phyloP scores from a whole-genome alignment of 2,329 filamentous ascomycete species.

The Colletotrichum karsti region DNA sequence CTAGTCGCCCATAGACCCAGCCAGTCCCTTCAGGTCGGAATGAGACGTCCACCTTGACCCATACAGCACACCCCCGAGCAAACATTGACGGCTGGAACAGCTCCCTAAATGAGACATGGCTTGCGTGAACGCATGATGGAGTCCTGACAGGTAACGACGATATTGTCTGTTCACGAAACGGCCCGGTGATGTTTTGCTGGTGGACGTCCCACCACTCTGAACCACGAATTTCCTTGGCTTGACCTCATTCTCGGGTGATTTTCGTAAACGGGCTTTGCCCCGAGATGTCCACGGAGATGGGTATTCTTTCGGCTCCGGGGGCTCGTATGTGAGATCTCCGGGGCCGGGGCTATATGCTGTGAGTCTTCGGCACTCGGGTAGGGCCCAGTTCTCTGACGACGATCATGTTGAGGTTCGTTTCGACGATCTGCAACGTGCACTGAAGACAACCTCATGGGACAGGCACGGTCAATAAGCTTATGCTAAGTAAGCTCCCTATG shows the following conservation, averaged over 20 bases:
- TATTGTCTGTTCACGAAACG: background rate
- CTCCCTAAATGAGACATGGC: background rate
- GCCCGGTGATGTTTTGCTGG: background rate
- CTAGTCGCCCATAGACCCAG: background rate
- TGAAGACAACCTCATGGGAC: background rate
- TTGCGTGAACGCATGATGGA: background rate
- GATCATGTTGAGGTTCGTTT: constrained; percentile 4
- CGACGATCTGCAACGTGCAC: background rate
- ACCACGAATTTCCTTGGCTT: background rate
- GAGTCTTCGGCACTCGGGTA: background rate
- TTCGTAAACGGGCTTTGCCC: background rate
- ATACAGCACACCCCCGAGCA: background rate
- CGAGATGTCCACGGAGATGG: background rate
- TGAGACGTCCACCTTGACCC: background rate
- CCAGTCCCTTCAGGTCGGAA: background rate
- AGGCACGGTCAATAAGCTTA: background rate
- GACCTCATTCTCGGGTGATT: background rate
- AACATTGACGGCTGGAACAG: background rate
- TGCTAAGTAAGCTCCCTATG: background rate
- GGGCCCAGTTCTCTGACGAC: background rate
- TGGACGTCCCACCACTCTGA: too few relatives aligned
- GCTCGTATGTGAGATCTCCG: too few relatives aligned
- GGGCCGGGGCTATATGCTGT: background rate
- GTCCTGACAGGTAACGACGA: background rate
- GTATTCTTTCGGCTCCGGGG: background rate